These are phyloP conservation scores for Rubia balearica DNA, from an alignment of 305 asterid genomes.

Conservation along the genomic window DNA sequence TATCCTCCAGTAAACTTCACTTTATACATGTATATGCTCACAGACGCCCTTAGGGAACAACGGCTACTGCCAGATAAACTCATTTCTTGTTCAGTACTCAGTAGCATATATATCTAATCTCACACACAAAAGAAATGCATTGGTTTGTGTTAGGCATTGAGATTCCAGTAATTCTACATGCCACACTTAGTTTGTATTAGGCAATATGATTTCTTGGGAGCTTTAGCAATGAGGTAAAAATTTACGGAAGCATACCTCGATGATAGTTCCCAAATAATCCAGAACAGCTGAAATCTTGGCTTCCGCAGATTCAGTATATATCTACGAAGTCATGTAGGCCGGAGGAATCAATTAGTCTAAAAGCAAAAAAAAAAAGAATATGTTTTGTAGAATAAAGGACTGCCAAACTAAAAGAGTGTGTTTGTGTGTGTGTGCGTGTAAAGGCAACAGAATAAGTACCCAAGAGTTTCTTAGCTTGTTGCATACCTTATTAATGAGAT, in stretches of 20 bases:
- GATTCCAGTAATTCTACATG: not conserved
- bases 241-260: slow-evolving; percentile 51
- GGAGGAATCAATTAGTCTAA: not conserved
- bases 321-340: slow-evolving; percentile 30
- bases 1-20: not conserved
- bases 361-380: not conserved
- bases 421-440: not conserved
- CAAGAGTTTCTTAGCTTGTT: not conserved
- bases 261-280: slow-evolving; percentile 82
- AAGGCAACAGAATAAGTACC: not conserved
- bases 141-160: not conserved
- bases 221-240: slow-evolving; percentile 5
- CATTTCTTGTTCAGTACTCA: not conserved
- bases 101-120: not conserved
- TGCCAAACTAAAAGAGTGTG: not conserved
- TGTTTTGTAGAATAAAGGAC: not conserved
- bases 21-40: not conserved
- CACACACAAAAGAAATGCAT: not conserved
- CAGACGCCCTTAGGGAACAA: not conserved
- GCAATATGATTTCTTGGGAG: not conserved
- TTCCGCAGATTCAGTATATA: slow-evolving; percentile 75
- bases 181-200: not conserved
- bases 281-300: slow-evolving; percentile 90
- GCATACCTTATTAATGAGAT: slow-evolving; percentile 73
- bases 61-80: not conserved